phyloP scores from a whole-genome alignment of 164 flowering plant species.

The Santalum album region DNA sequence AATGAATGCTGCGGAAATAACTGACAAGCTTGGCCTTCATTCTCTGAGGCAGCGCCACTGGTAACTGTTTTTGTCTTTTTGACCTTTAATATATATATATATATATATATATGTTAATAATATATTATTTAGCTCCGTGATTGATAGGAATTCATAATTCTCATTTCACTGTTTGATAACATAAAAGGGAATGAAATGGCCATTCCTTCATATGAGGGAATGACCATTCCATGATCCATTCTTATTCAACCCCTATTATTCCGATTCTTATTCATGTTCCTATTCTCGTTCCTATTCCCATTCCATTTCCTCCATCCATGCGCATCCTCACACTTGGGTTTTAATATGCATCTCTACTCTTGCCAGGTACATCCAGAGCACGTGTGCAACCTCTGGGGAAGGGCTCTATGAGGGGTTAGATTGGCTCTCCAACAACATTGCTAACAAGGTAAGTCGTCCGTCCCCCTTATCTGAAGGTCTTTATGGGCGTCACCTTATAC shows the following conservation, averaged over 20 bases:
- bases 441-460: slow-evolving; percentile 53
- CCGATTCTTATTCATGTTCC: neutral
- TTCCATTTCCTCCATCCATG: neutral
- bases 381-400: slow-evolving; percentile 95
- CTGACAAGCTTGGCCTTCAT: slow-evolving; percentile 95
- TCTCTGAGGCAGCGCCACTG: slow-evolving; percentile 97
- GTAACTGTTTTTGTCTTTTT: slow-evolving; percentile 21
- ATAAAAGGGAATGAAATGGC: too few species aligned
- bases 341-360: slow-evolving; percentile 3
- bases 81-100: neutral
- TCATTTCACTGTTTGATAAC: too few species aligned
- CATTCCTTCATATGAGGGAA: too few species aligned
- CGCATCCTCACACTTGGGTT: neutral
- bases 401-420: slow-evolving; percentile 93
- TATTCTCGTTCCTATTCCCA: neutral
- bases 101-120: too few species aligned
- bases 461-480: neutral
- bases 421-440: slow-evolving; percentile 98
- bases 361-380: slow-evolving; percentile 95
- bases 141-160: too few species aligned
- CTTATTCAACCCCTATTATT: too few species aligned
- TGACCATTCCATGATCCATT: too few species aligned
- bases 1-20: slow-evolving; percentile 99
- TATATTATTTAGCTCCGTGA: too few species aligned
- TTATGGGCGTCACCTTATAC: too few species aligned